A percentile compares a stretch with the other conserved stretches of the same genome.
Conservation (phyloP, 495 filamentous ascomycete species). For the Penicillium cinerascens region DNA sequence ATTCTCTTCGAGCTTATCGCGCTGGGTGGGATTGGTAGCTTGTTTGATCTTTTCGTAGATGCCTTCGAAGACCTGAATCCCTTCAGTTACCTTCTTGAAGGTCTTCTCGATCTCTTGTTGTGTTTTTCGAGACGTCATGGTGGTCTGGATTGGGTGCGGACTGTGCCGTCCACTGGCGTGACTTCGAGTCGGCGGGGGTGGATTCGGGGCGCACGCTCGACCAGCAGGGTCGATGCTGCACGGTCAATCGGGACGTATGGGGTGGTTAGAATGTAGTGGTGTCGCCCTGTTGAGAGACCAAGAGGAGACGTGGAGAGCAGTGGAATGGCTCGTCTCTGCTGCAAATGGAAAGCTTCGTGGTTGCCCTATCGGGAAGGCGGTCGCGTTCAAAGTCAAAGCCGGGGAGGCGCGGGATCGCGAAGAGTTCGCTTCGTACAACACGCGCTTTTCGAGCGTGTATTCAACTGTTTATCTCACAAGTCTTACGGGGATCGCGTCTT, state of each 20-base stretch:
- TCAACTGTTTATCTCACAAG: not conserved
- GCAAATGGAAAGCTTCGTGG: slow-evolving; percentile 27
- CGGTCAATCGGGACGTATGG: not conserved
- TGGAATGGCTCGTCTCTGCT: slow-evolving; percentile 18
- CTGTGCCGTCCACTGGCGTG: slow-evolving; percentile 20
- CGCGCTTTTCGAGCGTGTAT: not conserved
- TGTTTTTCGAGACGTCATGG: slow-evolving; percentile 92
- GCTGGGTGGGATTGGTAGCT: slow-evolving; percentile 86
- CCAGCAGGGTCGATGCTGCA: slow-evolving; percentile 9
- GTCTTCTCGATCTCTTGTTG: slow-evolving; percentile 96
- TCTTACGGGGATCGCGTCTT: not conserved
- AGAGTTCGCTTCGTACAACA: not conserved
- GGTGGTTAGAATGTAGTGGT: slow-evolving; percentile 7
- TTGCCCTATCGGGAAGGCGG: slow-evolving; percentile 27
- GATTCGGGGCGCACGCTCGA: slow-evolving; percentile 19
- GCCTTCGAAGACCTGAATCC: slow-evolving; percentile 84
- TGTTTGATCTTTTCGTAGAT: slow-evolving; percentile 96
- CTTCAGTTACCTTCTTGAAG: slow-evolving; percentile 95
- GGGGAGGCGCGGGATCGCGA: slow-evolving; percentile 1
- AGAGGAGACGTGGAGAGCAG: slow-evolving; percentile 11
- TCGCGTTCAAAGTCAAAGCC: slow-evolving; percentile 6
- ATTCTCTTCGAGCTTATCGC: slow-evolving; percentile 95
- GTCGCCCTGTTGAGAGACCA: slow-evolving; percentile 14
- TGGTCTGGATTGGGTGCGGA: slow-evolving; percentile 21
- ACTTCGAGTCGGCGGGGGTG: slow-evolving; percentile 14